Evolutionary conservation across 2,329 filamentous ascomycete genomes (phyloP), one percentile per base, ranked within the genome.

Genomic region (Aspergillus bombycis): DNA sequence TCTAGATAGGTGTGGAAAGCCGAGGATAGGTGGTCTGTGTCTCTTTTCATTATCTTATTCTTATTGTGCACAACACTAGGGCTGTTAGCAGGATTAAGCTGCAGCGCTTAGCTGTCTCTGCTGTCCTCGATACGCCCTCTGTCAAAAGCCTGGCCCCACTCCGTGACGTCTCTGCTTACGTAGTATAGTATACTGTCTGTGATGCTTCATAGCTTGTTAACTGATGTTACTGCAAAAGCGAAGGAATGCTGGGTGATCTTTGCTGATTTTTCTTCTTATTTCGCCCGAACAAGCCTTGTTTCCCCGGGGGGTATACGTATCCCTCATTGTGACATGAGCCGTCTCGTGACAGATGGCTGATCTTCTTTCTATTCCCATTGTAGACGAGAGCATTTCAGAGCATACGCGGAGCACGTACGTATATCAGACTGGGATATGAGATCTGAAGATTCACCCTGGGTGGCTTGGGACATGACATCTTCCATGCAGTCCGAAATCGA

Each of bases 161-260:
- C 56, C 62, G 61, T 70, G 66, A 67, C 68, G 67, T 68, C 60
- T 69, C 62, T 59, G 67, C 66, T 69, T 64, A 69, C 67, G 67
- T 62, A 68, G 64, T 57, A 62, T 58, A 56, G 52, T 32, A 41
- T 38, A 23, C 16, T 46, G 19, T 28, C 38, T 46, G 28, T 53
- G 28, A 41, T 19, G 57, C 34, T 52, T 52, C 28, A 30, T 38
- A 32, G n/a, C 34, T 54, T 58, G 56, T 50, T 61, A 57, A 53
- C 50, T 46, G 62, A 60, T 62, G n/a, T n/a, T 30, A 55, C 23
- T 54, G 19, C 9, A 21, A 19, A 36, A 30, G 21, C 52, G 11
- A 21, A 36, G 52, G 11, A 32, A 41, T 21, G 6, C 26, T 19
- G 52, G 52, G 52, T 55, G 32, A 23, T 38, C 26, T 38, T 30